Evolutionary conservation across 2,329 filamentous ascomycete species (phyloP).

Genomic region (Blastomyces gilchristii): DNA sequence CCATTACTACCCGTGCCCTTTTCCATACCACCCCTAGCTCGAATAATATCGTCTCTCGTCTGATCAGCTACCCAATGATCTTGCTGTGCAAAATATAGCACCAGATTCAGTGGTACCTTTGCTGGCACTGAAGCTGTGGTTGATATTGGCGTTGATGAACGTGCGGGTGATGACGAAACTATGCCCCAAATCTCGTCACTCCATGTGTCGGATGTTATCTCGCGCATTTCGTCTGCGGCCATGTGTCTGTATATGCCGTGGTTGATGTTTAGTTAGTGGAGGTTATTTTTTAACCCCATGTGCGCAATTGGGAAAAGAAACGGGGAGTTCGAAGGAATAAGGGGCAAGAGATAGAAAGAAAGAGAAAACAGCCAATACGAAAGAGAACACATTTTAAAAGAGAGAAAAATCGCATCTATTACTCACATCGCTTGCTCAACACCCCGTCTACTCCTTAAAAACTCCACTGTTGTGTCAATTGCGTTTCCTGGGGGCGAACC

Average conservation of each 20-base stretch:
- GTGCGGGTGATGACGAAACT: slow-evolving; percentile 12
- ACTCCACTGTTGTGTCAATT: slow-evolving; percentile 40
- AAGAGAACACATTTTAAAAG: no score
- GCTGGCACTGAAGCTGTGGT: slow-evolving; percentile 13
- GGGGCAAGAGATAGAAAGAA: not conserved
- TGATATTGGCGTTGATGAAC: not conserved
- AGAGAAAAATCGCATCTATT: not conserved
- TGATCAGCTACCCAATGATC: slow-evolving; percentile 54
- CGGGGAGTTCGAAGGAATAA: not conserved
- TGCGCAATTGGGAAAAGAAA: not conserved
- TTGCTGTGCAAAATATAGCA: slow-evolving; percentile 49
- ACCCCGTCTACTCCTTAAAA: slow-evolving; percentile 41
- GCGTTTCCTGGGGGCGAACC: slow-evolving; percentile 32
- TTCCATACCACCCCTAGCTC: slow-evolving; percentile 28
- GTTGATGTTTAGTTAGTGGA: slow-evolving; percentile 4
- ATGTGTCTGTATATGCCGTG: slow-evolving; percentile 35
- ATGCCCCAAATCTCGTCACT: slow-evolving; percentile 50
- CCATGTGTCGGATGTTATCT: slow-evolving; percentile 49
- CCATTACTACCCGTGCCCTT: slow-evolving; percentile 26
- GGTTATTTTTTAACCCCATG: not conserved
- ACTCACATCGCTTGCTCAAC: slow-evolving; percentile 45
- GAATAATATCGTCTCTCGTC: slow-evolving; percentile 47
- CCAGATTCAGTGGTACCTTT: slow-evolving; percentile 37
- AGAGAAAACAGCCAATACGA: no score
- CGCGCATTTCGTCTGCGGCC: slow-evolving; percentile 48